Evolutionary conservation across 2,329 filamentous ascomycete species (phyloP).

Genomic region (Beauveria bassiana): DNA sequence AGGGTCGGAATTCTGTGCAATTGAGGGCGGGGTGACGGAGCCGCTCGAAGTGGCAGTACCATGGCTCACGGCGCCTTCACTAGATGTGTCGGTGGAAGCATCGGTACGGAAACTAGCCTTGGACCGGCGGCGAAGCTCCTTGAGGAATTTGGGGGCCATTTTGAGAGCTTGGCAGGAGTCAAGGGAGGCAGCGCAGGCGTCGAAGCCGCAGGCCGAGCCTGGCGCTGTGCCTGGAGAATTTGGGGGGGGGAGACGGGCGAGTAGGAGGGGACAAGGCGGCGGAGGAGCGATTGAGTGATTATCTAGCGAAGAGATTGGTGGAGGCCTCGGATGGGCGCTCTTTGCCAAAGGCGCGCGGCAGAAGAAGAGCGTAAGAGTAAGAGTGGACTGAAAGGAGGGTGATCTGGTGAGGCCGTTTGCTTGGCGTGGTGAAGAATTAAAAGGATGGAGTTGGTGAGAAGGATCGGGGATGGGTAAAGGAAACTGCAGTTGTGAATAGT

Average conservation of each 20-base stretch:
- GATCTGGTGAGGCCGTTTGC: background rate
- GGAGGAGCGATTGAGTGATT: slow-evolving; percentile 1
- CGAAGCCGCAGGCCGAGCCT: background rate
- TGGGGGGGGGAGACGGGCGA: background rate
- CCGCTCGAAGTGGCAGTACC: slow-evolving; percentile 58
- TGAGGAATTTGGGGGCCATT: slow-evolving; percentile 59
- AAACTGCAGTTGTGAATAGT: background rate
- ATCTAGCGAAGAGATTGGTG: background rate
- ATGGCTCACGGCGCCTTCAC: slow-evolving; percentile 49
- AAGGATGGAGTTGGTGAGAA: background rate
- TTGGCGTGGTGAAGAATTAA: background rate
- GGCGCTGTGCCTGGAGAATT: background rate
- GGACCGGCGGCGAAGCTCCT: slow-evolving; percentile 68
- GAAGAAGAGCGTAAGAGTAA: background rate
- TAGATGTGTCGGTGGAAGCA: slow-evolving; percentile 53
- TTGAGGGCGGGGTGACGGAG: slow-evolving; percentile 68
- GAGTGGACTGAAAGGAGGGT: background rate
- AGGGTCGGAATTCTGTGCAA: slow-evolving; percentile 57
- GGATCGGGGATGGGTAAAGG: background rate
- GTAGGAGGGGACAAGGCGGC: background rate
- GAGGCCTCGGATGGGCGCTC: background rate
- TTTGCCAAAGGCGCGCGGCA: slow-evolving; percentile 5
- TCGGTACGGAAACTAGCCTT: slow-evolving; percentile 64
- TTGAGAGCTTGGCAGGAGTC: slow-evolving; percentile 11
- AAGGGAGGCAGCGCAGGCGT: background rate